Conservation (phyloP, 2,329 filamentous ascomycete genomes). For the Podosphaera xanthii region DNA sequence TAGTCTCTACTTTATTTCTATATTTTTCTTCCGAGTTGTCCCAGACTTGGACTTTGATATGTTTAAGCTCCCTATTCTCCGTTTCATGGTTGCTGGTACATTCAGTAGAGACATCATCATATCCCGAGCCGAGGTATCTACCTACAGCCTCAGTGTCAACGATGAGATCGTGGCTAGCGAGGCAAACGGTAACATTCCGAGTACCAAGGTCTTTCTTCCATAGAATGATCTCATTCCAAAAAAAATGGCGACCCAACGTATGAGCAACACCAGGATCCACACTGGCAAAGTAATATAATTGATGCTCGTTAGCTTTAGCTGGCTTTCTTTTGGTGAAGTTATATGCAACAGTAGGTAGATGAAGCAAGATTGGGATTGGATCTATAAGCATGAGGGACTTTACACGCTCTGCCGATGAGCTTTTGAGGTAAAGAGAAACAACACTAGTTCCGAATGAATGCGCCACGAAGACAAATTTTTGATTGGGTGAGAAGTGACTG, state of each 20-base stretch:
- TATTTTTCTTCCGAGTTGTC: constrained; percentile 3
- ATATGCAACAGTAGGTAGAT: constrained; percentile 38
- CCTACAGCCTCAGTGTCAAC: constrained; percentile 29
- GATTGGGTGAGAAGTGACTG: constrained; percentile 22
- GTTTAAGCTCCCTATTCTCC: constrained; percentile 1
- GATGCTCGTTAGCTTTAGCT: constrained; percentile 29
- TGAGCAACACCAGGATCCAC: constrained; percentile 35
- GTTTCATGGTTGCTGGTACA: neutral
- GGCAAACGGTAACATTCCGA: constrained; percentile 23
- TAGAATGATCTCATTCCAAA: constrained; percentile 36
- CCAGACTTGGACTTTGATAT: too few relatives aligned
- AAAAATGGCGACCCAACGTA: constrained; percentile 33
- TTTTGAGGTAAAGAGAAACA: constrained; percentile 29
- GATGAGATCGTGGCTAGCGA: constrained; percentile 30
- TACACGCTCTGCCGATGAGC: constrained; percentile 20
- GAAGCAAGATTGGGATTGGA: constrained; percentile 34
- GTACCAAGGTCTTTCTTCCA: constrained; percentile 32
- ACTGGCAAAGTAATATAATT: constrained; percentile 35
- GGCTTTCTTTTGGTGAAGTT: constrained; percentile 30
- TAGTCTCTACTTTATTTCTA: neutral
- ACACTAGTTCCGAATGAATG: constrained; percentile 32
- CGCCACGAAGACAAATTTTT: constrained; percentile 28
- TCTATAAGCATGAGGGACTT: constrained; percentile 31
- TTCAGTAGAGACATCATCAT: neutral
- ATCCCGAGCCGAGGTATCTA: constrained; percentile 22